Evolutionary conservation across 2,329 filamentous ascomycete species (phyloP), one percentile per base, ranked within the genome.

Genomic region (Pseudovirgaria hyperparasitica): DNA sequence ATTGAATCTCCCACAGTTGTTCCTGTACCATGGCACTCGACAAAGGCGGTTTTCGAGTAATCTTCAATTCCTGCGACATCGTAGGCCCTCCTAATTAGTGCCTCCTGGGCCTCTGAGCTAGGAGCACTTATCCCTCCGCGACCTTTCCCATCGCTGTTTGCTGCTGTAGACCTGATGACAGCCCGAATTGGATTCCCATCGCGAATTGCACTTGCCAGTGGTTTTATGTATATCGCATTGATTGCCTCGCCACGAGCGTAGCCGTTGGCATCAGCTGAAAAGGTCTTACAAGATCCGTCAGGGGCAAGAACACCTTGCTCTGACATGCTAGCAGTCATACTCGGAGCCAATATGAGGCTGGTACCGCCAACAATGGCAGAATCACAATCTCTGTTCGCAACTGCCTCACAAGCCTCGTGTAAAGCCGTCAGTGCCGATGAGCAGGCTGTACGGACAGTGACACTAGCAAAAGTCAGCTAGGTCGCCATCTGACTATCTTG

Each of bases 401-500:
- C 29, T 6, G 37, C 46, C 11, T 39, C 37, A n/a, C 52, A 55
- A 6, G 57, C 57, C 16, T 51, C 39, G 24, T 60, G 44, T 5
- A 62, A 33, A 5, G 35, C 45, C 2, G 49, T 40, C 9, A 61
- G 26, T 5, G 53, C 47, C 3, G 55, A 49, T 0, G 56, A 60
- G 25, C 58, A 60, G 2, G 49, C 59, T 1, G 59, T 62, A 5
- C 26, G 16, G 13, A 39, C 19, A 5, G 30, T 35, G n/a, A 39
- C 26, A 22, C 21, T n/a, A n/a, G n/a, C n/a, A n/a, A n/a, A n/a
- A n/a, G n/a, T n/a, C n/a, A n/a, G n/a, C n/a, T n/a, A n/a, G n/a
- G n/a, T n/a, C n/a, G 18, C 27, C n/a, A 6, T 26, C 26, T 26
- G 33, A 10, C 9, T 16, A 16, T n/a, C 36, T 38, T 42, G 21